A percentile compares a stretch with the other conserved stretches of the same genome.
These are phyloP conservation scores for Phytophthora idaei DNA, from an alignment of 352 stramenopile genomes.

Conservation along the genomic window DNA sequence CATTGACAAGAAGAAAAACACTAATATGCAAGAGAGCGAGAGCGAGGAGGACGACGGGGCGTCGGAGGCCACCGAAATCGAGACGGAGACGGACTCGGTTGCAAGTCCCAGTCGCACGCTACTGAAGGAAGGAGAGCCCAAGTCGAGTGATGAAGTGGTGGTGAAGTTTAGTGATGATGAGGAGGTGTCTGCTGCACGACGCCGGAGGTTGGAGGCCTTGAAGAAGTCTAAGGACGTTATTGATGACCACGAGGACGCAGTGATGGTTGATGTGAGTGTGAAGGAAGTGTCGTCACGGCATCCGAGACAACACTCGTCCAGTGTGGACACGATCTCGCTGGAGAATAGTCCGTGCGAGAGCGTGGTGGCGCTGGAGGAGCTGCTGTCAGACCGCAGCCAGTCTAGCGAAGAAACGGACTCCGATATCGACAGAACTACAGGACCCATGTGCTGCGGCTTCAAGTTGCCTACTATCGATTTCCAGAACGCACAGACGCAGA, in stretches of 20 bases:
- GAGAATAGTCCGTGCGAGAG: slow-evolving; percentile 64
- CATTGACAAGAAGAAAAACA: slow-evolving; percentile 11
- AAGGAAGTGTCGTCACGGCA: slow-evolving; percentile 10
- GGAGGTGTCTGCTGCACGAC: slow-evolving; percentile 27
- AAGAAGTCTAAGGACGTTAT: slow-evolving; percentile 3
- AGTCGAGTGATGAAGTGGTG: slow-evolving; percentile 19
- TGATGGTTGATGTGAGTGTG: slow-evolving; percentile 19
- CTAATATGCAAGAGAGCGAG: slow-evolving; percentile 19
- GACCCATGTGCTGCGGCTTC: slow-evolving; percentile 46
- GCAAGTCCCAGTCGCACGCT: slow-evolving; percentile 25
- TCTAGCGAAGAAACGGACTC: slow-evolving; percentile 26
- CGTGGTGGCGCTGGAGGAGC: slow-evolving; percentile 52
- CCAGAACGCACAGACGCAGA: slow-evolving; percentile 76
- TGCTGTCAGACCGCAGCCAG: slow-evolving; percentile 41
- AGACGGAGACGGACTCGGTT: slow-evolving; percentile 44
- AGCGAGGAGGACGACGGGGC: slow-evolving; percentile 25
- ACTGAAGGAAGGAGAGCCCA: slow-evolving; percentile 12
- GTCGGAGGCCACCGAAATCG: slow-evolving; percentile 42
- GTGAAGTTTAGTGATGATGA: slow-evolving; percentile 32
- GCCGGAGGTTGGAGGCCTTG: slow-evolving; percentile 26
- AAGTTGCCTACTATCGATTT: slow-evolving; percentile 64
- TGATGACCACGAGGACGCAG: slow-evolving; percentile 16
- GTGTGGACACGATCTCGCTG: slow-evolving; percentile 40
- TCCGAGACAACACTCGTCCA: slow-evolving; percentile 17
- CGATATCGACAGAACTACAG: slow-evolving; percentile 22